Conservation (phyloP, 164 flowering plant species). For the Saururus chinensis region DNA sequence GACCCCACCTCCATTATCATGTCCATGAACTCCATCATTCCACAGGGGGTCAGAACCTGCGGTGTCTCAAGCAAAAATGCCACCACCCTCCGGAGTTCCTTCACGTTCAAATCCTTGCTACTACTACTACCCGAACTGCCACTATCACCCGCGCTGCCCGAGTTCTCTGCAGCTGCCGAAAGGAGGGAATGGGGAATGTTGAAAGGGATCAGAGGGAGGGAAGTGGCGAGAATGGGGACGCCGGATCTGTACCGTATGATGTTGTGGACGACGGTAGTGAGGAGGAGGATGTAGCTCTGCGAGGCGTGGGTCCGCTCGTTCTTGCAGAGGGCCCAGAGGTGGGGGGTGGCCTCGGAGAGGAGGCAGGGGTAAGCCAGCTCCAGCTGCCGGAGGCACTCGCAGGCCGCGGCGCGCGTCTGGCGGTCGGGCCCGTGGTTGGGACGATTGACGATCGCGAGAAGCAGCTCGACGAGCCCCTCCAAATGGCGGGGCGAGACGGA, state of each 20-base stretch:
- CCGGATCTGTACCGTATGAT: slow-evolving; percentile 28
- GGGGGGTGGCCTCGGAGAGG: slow-evolving; percentile 50
- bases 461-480: slow-evolving; percentile 44
- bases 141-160: not conserved
- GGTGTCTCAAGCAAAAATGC: slow-evolving; percentile 77
- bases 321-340: slow-evolving; percentile 76
- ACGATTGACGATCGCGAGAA: slow-evolving; percentile 56
- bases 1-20: slow-evolving; percentile 49
- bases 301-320: slow-evolving; percentile 88
- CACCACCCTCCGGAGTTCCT: slow-evolving; percentile 72
- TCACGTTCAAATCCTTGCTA: slow-evolving; percentile 27
- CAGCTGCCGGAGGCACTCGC: slow-evolving; percentile 83
- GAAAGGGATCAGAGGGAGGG: slow-evolving; percentile 73
- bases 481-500: slow-evolving; percentile 10
- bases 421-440: slow-evolving; percentile 83
- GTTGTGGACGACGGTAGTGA: slow-evolving; percentile 41
- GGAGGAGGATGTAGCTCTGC: slow-evolving; percentile 59
- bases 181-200: slow-evolving; percentile 44
- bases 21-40: slow-evolving; percentile 64
- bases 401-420: slow-evolving; percentile 61
- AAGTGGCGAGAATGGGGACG: slow-evolving; percentile 38
- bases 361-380: slow-evolving; percentile 65
- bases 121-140: too few relatives aligned
- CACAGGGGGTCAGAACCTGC: slow-evolving; percentile 62
- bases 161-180: slow-evolving; percentile 6